These are phyloP conservation scores for Thinopyrum elongatum DNA, from an alignment of 176 grass and related monocot genomes.

Conservation along the genomic window DNA sequence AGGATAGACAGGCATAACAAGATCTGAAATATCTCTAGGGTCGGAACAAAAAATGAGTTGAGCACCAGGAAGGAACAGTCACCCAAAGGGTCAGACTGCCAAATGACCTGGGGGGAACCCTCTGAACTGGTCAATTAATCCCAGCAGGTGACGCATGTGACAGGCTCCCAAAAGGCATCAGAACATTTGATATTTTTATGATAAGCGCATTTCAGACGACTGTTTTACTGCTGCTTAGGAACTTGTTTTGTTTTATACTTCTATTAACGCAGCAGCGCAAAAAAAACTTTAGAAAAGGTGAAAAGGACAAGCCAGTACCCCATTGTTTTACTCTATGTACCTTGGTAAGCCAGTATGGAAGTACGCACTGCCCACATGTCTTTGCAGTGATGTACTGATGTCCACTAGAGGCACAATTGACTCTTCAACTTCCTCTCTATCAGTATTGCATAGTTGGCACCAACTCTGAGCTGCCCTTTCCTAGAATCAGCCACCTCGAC, in stretches of 20 bases:
- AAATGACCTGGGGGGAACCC: neutral
- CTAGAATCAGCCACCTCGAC: neutral
- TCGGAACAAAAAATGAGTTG: neutral
- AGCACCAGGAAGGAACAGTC: neutral
- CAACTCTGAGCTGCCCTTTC: neutral
- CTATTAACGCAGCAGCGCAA: neutral
- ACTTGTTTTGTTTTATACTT: neutral
- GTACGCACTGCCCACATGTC: neutral
- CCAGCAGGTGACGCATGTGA: neutral
- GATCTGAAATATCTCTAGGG: neutral
- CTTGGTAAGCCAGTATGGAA: neutral
- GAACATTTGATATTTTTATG: neutral
- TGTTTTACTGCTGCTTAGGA: slow-evolving; percentile 14
- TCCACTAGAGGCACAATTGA: neutral
- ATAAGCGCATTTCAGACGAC: neutral
- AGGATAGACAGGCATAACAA: neutral
- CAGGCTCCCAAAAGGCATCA: neutral
- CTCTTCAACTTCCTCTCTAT: neutral
- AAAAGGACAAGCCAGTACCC: neutral
- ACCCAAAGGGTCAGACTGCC: neutral
- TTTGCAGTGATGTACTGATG: neutral
- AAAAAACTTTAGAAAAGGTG: neutral
- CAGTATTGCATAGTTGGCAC: neutral
- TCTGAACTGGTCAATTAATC: neutral
- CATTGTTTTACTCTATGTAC: neutral